A percentile compares a stretch with the other conserved stretches of the same genome.
Conservation (phyloP, 2,329 filamentous ascomycete genomes). For the Colletotrichum echinochloae region DNA sequence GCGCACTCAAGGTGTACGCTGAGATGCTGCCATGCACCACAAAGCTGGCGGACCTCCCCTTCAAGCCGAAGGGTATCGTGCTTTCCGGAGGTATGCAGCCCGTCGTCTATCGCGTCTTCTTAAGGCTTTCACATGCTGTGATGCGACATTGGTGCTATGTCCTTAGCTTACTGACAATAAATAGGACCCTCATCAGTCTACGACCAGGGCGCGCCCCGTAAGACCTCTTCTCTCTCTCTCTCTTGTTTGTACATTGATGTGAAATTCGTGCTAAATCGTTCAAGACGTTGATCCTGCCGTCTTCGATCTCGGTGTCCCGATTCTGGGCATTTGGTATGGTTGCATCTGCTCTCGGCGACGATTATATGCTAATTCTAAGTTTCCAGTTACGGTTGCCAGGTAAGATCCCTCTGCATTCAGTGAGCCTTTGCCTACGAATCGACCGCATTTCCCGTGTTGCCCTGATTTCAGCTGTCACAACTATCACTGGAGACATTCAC, state of each 20-base stretch:
- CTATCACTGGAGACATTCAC: neutral
- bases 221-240: too few species aligned
- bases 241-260: neutral
- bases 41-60: constrained; percentile 80
- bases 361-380: neutral
- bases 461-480: neutral
- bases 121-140: neutral
- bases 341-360: neutral
- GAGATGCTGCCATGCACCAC: constrained; percentile 91
- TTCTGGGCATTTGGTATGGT: constrained; percentile 71
- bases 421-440: neutral
- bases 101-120: neutral
- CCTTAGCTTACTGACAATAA: constrained; percentile 28
- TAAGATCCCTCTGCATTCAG: neutral
- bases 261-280: constrained; percentile 28
- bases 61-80: constrained; percentile 87
- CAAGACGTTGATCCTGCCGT: constrained; percentile 80
- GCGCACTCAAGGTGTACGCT: constrained; percentile 84
- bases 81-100: constrained; percentile 52
- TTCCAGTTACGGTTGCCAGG: constrained; percentile 31
- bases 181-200: constrained; percentile 78
- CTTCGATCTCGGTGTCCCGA: constrained; percentile 78
- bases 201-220: constrained; percentile 74
- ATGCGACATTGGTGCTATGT: neutral
- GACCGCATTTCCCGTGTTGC: neutral